A percentile compares a stretch with the other conserved stretches of the same genome.
These are phyloP conservation scores for Galeopsis tetrahit DNA, from an alignment of 257 asterid species.

Conservation along the genomic window DNA sequence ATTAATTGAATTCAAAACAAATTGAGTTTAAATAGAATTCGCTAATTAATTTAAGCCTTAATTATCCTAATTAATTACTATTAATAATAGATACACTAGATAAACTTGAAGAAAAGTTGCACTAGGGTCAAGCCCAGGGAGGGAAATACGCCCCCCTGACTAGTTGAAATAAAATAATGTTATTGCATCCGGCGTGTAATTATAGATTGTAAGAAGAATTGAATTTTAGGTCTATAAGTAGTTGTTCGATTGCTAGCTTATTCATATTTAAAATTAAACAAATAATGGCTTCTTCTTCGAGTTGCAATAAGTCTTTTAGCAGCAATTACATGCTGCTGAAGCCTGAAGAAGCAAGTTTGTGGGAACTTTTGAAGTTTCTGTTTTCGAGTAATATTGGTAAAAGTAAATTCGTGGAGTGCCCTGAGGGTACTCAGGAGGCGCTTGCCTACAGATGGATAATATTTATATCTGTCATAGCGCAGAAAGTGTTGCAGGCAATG, in stretches of 20 bases:
- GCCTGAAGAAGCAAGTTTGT: conserved; percentile 40
- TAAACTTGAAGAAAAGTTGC: too few species aligned
- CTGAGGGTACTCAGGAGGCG: conserved; percentile 39
- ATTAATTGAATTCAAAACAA: too few species aligned
- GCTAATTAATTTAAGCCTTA: too few species aligned
- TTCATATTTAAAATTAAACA: not conserved
- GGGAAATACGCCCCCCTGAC: too few species aligned
- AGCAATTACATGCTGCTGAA: conserved; percentile 49
- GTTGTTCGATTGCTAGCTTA: not conserved
- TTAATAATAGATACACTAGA: too few species aligned
- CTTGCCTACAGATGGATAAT: conserved; percentile 49
- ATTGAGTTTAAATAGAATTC: too few species aligned
- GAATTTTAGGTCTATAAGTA: not conserved
- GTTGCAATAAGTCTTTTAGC: conserved; percentile 47
- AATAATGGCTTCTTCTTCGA: conserved; percentile 17
- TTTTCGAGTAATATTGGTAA: conserved; percentile 39
- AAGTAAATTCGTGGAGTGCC: conserved; percentile 49
- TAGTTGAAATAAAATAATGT: too few species aligned
- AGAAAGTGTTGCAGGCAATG: conserved; percentile 38
- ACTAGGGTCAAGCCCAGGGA: too few species aligned
- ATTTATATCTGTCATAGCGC: conserved; percentile 40
- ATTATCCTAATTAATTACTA: too few species aligned
- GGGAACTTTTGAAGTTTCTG: conserved; percentile 36
- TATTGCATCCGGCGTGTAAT: too few species aligned
- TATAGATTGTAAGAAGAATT: too few species aligned